These are phyloP conservation scores for Tolypocladium ovalisporum DNA, from an alignment of 2,329 filamentous ascomycete species.

Conservation along the genomic window DNA sequence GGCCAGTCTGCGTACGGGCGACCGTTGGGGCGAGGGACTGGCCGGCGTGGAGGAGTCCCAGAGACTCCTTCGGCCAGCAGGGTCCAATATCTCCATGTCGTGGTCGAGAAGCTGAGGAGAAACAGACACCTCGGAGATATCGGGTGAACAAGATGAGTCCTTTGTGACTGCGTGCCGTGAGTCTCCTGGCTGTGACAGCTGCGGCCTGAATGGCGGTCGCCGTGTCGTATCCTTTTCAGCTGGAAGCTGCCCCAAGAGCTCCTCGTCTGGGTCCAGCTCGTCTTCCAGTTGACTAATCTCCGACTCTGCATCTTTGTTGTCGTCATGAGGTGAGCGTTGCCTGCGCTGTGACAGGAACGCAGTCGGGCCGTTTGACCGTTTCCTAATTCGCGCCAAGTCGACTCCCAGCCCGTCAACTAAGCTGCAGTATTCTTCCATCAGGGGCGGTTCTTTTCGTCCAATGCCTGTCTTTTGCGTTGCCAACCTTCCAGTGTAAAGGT, in stretches of 20 bases:
- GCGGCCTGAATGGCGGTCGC: conserved; percentile 15
- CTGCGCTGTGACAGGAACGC: conserved; percentile 8
- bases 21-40: neutral
- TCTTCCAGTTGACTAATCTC: conserved; percentile 45
- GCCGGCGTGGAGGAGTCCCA: neutral
- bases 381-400: conserved; percentile 24
- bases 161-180: conserved; percentile 4
- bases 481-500: conserved; percentile 29
- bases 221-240: conserved; percentile 11
- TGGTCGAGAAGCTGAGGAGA: neutral
- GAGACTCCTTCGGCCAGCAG: neutral
- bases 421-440: conserved; percentile 30
- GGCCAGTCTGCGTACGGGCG: neutral
- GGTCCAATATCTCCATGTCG: neutral
- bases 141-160: neutral
- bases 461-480: conserved; percentile 15
- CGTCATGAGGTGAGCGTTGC: neutral
- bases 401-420: conserved; percentile 30
- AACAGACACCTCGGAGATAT: too few species aligned
- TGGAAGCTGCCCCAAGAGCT: conserved; percentile 7
- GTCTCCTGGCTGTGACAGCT: conserved; percentile 11
- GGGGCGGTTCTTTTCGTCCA: conserved; percentile 7
- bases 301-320: conserved; percentile 20
- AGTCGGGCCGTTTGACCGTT: conserved; percentile 5
- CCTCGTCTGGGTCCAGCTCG: conserved; percentile 14